A percentile compares a stretch with the other conserved stretches of the same genome.
These are phyloP conservation scores for Kentomonas sorsogonicus DNA, from an alignment of 208 protist species.

Conservation along the genomic window DNA sequence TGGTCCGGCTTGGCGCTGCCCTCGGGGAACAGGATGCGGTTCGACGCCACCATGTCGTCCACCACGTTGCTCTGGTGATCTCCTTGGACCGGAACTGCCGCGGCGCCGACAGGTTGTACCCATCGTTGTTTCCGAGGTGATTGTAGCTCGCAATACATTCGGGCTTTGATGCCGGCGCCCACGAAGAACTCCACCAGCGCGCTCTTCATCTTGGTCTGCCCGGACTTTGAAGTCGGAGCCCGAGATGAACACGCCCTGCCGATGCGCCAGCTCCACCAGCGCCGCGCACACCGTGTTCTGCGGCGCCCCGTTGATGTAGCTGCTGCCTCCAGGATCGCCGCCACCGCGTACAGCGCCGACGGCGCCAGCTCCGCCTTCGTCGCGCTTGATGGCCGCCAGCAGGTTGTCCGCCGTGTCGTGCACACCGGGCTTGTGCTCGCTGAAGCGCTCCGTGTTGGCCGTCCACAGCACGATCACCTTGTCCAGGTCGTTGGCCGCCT, in stretches of 20 bases:
- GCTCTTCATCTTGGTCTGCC: constrained; percentile 99
- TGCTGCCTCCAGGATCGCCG: constrained; percentile 94
- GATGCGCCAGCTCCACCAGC: constrained; percentile 90
- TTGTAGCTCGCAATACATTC: constrained; percentile 85
- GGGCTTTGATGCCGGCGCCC: constrained; percentile 83
- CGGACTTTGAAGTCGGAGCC: constrained; percentile 99
- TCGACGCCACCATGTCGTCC: constrained; percentile 98
- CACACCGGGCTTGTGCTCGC: constrained; percentile 81
- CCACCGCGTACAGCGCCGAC: constrained; percentile 95
- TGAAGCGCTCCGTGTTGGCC: constrained; percentile 98
- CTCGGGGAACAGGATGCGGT: constrained; percentile 93
- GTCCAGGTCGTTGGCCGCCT: constrained; percentile 88
- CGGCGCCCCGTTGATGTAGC: constrained; percentile 98
- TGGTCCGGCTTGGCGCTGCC: constrained; percentile 94
- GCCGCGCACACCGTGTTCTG: constrained; percentile 99
- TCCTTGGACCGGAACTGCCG: constrained; percentile 98
- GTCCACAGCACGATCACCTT: constrained; percentile 98
- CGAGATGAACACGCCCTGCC: constrained; percentile 89
- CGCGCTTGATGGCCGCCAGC: constrained; percentile 80
- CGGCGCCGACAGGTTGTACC: constrained; percentile 95
- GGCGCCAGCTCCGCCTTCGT: constrained; percentile 93
- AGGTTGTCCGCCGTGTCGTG: constrained; percentile 97
- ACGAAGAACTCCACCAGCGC: constrained; percentile 98
- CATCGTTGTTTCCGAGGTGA: constrained; percentile 99
- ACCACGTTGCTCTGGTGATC: constrained; percentile 98